These are phyloP conservation scores for Fusarium haematococcum DNA, from an alignment of 2,329 filamentous ascomycete genomes.

Conservation along the genomic window DNA sequence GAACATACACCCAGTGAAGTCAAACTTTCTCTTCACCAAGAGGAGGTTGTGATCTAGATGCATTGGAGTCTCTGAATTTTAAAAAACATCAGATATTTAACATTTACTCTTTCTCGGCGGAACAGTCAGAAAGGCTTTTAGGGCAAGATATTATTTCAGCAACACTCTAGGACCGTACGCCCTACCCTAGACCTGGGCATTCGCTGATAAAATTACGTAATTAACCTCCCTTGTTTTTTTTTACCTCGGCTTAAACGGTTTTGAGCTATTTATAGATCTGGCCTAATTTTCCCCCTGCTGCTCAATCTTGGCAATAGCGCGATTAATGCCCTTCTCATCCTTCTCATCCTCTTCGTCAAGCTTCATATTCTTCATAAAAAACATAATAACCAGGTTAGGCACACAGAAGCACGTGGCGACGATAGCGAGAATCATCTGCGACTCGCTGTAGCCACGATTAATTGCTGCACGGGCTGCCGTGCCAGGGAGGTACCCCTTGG, in stretches of 20 bases:
- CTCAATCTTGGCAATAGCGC: not conserved
- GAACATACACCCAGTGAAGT: fast-evolving
- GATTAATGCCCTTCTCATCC: not conserved
- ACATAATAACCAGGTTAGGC: slow-evolving; percentile 27
- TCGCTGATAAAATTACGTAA: not conserved
- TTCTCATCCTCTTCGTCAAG: slow-evolving; percentile 14
- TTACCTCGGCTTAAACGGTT: not conserved
- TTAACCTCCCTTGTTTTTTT: not conserved
- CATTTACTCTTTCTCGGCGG: not conserved
- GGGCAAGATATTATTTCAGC: too few species aligned
- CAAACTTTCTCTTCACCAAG: not conserved
- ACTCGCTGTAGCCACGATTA: slow-evolving; percentile 28
- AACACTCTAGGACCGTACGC: not conserved
- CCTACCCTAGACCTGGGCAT: not conserved
- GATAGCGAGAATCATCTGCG: slow-evolving; percentile 35
- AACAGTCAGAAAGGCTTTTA: not conserved
- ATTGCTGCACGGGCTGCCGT: slow-evolving; percentile 23
- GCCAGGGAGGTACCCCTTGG: slow-evolving; percentile 24
- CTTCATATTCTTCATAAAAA: slow-evolving; percentile 32
- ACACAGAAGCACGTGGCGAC: slow-evolving; percentile 25
- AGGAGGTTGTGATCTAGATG: not conserved
- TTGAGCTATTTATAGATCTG: not conserved
- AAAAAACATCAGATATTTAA: not conserved
- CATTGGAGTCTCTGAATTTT: not conserved
- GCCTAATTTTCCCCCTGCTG: not conserved